Conservation (phyloP, 2,329 filamentous ascomycete species). For the Venturia nashicola region DNA sequence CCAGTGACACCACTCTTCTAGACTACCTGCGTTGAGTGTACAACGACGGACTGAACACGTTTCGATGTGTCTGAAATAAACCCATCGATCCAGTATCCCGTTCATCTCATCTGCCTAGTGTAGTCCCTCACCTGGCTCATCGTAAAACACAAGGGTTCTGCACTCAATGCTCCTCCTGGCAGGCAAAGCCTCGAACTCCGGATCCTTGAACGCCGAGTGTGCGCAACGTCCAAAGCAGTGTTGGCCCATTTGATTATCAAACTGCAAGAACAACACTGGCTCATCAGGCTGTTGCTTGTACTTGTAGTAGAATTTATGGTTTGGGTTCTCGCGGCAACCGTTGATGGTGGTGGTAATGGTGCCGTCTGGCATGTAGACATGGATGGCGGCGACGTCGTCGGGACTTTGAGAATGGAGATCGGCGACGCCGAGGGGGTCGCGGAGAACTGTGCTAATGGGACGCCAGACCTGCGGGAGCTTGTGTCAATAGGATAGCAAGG, state of each 20-base stretch:
- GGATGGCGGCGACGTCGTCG: constrained; percentile 14
- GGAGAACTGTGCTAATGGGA: constrained; percentile 20
- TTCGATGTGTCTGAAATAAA: too few species aligned
- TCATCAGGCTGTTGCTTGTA: constrained; percentile 19
- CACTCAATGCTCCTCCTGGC: constrained; percentile 25
- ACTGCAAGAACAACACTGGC: constrained; percentile 23
- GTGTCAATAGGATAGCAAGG: background rate
- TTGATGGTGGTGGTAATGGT: constrained; percentile 15
- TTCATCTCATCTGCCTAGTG: too few species aligned
- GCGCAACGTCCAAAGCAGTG: constrained; percentile 15
- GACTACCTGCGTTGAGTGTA: too few species aligned
- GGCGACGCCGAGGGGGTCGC: constrained; percentile 22
- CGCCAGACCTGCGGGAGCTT: constrained; percentile 16
- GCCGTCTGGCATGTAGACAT: constrained; percentile 16
- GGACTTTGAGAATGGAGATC: constrained; percentile 15
- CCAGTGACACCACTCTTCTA: too few species aligned
- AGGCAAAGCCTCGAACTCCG: constrained; percentile 16
- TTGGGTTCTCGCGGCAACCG: background rate
- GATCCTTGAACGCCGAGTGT: constrained; percentile 22
- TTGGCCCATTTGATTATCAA: constrained; percentile 20
- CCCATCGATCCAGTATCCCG: too few species aligned
- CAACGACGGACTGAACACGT: too few species aligned
- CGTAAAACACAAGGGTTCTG: constrained; percentile 20
- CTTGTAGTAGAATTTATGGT: constrained; percentile 23
- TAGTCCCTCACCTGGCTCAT: background rate